A percentile compares a stretch with the other conserved stretches of the same genome.
Evolutionary conservation across 306 rosid genomes (phyloP).

Genomic region (Vigna nakashimae): DNA sequence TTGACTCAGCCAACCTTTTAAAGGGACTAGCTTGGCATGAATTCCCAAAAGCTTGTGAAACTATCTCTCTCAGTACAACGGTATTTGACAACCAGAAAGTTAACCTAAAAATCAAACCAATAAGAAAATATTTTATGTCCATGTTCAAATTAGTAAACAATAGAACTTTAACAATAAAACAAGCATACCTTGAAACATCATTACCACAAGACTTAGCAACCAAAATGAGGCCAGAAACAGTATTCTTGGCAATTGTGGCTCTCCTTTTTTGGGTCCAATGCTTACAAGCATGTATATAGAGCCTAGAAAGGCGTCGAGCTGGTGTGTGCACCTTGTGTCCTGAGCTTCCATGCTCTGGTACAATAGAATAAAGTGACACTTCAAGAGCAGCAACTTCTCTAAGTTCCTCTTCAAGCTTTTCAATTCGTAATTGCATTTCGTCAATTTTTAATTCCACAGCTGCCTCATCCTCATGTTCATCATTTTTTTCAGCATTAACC

Average conservation of each 20-base stretch:
- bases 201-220: slow-evolving; percentile 94
- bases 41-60: slow-evolving; percentile 77
- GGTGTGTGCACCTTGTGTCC: slow-evolving; percentile 99
- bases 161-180: slow-evolving; percentile 7
- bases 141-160: slow-evolving; percentile 19
- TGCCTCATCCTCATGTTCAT: slow-evolving; percentile 52
- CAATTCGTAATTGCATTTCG: slow-evolving; percentile 82
- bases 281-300: slow-evolving; percentile 86
- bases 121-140: slow-evolving; percentile 36
- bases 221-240: slow-evolving; percentile 86
- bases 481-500: slow-evolving; percentile 54
- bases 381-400: slow-evolving; percentile 99
- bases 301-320: slow-evolving; percentile 94
- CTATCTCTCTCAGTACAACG: slow-evolving; percentile 80
- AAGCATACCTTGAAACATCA: slow-evolving; percentile 85
- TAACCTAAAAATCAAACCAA: slow-evolving; percentile 61
- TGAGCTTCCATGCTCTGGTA: slow-evolving; percentile 97
- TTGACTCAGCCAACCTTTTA: slow-evolving; percentile 56
- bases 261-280: slow-evolving; percentile 74
- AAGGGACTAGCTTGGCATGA: slow-evolving; percentile 60
- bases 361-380: slow-evolving; percentile 86
- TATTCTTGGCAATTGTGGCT: slow-evolving; percentile 78
- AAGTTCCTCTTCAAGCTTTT: slow-evolving; percentile 91
- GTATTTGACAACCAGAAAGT: slow-evolving; percentile 94
- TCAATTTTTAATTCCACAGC: slow-evolving; percentile 58